These are phyloP conservation scores for Suhomyces panamericanus DNA, from an alignment of 1,139 yeast species.

Conservation along the genomic window DNA sequence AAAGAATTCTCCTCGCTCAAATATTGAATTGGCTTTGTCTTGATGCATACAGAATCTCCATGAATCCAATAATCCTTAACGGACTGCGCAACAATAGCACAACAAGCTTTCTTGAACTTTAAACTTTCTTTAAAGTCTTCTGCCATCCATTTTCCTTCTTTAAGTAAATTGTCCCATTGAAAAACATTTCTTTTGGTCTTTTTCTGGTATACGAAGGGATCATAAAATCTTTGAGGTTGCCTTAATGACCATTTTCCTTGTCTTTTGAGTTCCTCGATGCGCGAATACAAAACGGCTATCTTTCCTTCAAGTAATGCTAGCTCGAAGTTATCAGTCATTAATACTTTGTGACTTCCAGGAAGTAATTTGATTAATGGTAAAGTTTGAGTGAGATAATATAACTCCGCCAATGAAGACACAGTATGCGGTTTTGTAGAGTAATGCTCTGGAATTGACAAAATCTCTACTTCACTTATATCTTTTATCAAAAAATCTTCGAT, in stretches of 20 bases:
- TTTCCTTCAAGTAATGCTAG: slow-evolving; percentile 89
- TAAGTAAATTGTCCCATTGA: slow-evolving; percentile 74
- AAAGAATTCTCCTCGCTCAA: neutral
- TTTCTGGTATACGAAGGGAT: slow-evolving; percentile 55
- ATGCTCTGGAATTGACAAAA: slow-evolving; percentile 44
- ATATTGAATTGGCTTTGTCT: slow-evolving; percentile 33
- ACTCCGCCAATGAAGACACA: slow-evolving; percentile 74
- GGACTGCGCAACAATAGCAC: slow-evolving; percentile 69
- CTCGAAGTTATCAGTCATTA: slow-evolving; percentile 83
- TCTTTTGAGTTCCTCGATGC: slow-evolving; percentile 89
- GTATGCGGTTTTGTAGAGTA: slow-evolving; percentile 44
- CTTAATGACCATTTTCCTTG: slow-evolving; percentile 89
- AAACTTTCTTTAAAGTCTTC: slow-evolving; percentile 72
- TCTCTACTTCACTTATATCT: slow-evolving; percentile 35
- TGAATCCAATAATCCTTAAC: slow-evolving; percentile 74
- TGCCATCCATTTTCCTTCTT: slow-evolving; percentile 85
- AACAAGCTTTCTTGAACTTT: slow-evolving; percentile 68
- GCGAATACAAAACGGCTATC: slow-evolving; percentile 84
- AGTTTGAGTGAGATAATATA: slow-evolving; percentile 85
- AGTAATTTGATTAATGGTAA: slow-evolving; percentile 78
- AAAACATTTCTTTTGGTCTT: slow-evolving; percentile 37
- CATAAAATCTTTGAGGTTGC: slow-evolving; percentile 72
- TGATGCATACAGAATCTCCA: slow-evolving; percentile 70
- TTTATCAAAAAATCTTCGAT: slow-evolving; percentile 26
- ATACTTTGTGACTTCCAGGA: slow-evolving; percentile 82